phyloP scores from a whole-genome alignment of 768 basidiomycete genomes.

The Sarcodon sp. region DNA sequence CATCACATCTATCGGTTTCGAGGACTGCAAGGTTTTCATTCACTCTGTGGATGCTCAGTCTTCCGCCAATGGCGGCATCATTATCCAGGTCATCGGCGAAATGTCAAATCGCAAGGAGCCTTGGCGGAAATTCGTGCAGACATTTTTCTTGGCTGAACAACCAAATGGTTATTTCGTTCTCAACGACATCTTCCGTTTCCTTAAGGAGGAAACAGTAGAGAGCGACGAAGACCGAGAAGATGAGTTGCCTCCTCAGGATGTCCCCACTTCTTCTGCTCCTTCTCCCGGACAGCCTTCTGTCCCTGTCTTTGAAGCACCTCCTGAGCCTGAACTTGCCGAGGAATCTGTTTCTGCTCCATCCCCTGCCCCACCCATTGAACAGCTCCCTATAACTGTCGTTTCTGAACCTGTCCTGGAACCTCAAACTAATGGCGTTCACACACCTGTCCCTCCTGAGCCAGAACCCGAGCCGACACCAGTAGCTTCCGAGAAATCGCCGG shows the following conservation, averaged over 20 bases:
- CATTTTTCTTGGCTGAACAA: constrained; percentile 99
- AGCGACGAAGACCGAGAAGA: constrained; percentile 55
- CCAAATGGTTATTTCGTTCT: constrained; percentile 98
- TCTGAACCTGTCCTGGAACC: constrained; percentile 25
- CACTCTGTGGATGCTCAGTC: constrained; percentile 97
- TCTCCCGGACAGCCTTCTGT: constrained; percentile 13
- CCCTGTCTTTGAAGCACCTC: constrained; percentile 22
- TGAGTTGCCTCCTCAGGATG: constrained; percentile 24
- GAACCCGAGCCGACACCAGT: constrained; percentile 14
- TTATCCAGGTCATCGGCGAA: constrained; percentile 99
- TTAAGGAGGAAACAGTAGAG: constrained; percentile 90
- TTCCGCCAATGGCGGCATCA: constrained; percentile 89
- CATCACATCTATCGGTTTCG: constrained; percentile 87
- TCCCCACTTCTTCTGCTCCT: constrained; percentile 8
- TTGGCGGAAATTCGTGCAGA: constrained; percentile 99
- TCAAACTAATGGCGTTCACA: constrained; percentile 17
- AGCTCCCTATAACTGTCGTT: constrained; percentile 14
- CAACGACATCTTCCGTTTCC: constrained; percentile 98
- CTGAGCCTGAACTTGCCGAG: constrained; percentile 13
- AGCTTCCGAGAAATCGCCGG: constrained; percentile 17
- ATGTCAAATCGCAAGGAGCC: constrained; percentile 88
- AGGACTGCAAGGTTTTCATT: constrained; percentile 98
- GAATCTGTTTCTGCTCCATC: constrained; percentile 21
- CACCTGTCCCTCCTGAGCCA: constrained; percentile 25
- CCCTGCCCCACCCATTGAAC: constrained; percentile 20